These are phyloP conservation scores for Cryptosporidium canis DNA, from an alignment of 169 alveolate genomes.

Conservation along the genomic window DNA sequence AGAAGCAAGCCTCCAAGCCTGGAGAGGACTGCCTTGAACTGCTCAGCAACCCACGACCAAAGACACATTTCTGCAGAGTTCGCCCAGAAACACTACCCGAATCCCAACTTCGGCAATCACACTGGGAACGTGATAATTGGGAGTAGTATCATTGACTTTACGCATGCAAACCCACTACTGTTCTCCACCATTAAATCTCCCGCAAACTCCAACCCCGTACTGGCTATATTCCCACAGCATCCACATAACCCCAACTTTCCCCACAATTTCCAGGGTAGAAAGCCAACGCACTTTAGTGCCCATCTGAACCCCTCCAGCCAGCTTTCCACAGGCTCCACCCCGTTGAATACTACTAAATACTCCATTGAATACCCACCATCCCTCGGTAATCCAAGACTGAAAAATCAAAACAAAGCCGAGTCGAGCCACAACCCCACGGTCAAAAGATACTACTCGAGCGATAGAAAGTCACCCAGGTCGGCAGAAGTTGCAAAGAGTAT, in stretches of 20 bases:
- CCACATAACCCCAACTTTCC: background rate
- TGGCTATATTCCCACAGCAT: background rate
- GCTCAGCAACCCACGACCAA: background rate
- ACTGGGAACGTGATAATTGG: background rate
- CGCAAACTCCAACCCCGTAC: background rate
- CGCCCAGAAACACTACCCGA: background rate
- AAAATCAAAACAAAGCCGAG: background rate
- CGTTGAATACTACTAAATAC: slow-evolving; percentile 35
- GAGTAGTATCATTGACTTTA: background rate
- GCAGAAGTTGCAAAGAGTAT: slow-evolving; percentile 21
- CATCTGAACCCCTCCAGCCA: background rate
- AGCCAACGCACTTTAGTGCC: background rate
- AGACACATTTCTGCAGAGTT: background rate
- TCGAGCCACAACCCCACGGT: background rate
- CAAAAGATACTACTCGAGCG: background rate
- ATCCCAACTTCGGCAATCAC: background rate
- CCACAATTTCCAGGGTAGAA: background rate
- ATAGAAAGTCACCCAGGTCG: slow-evolving; percentile 53
- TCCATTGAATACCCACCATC: background rate
- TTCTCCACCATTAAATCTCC: background rate
- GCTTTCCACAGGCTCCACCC: background rate
- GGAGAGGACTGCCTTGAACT: background rate
- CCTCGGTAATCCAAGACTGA: background rate
- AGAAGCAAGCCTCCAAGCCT: background rate
- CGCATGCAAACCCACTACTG: slow-evolving; percentile 23